These are phyloP conservation scores for Crithidia fasciculata DNA, from an alignment of 208 protist genomes.

Conservation along the genomic window DNA sequence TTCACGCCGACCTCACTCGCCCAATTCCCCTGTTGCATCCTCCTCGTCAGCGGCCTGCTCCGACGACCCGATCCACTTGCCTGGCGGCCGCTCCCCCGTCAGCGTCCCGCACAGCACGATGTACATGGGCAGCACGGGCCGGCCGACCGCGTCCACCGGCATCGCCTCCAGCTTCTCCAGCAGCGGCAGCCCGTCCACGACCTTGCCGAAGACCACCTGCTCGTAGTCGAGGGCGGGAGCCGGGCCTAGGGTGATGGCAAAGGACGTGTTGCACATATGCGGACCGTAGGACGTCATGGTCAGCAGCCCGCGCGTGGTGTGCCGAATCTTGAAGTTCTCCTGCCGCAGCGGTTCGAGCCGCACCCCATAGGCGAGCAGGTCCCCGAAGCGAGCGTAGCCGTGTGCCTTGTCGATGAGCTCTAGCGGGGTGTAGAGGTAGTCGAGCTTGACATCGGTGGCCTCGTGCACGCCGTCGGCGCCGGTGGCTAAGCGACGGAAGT, in stretches of 20 bases:
- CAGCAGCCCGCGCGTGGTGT: constrained; percentile 83
- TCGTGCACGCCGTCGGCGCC: constrained; percentile 69
- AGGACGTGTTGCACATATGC: constrained; percentile 71
- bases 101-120: constrained; percentile 83
- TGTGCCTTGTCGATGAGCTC: constrained; percentile 61
- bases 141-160: constrained; percentile 62
- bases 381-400: constrained; percentile 35
- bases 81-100: constrained; percentile 64
- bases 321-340: constrained; percentile 91
- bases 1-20: constrained; percentile 4
- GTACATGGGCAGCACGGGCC: constrained; percentile 49
- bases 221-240: constrained; percentile 86
- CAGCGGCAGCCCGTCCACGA: constrained; percentile 75
- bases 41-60: constrained; percentile 20
- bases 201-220: constrained; percentile 96
- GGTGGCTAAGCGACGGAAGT: constrained; percentile 89
- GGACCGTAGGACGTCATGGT: constrained; percentile 88
- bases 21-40: not conserved
- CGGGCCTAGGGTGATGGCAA: constrained; percentile 77
- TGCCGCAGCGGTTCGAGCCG: constrained; percentile 54
- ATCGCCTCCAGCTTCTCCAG: constrained; percentile 80
- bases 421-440: constrained; percentile 78
- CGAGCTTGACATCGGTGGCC: constrained; percentile 57
- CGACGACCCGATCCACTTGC: constrained; percentile 34
- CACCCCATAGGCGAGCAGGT: constrained; percentile 64